phyloP scores from a whole-genome alignment of 139 green algal species.

The Ettlia oleoabundans region DNA sequence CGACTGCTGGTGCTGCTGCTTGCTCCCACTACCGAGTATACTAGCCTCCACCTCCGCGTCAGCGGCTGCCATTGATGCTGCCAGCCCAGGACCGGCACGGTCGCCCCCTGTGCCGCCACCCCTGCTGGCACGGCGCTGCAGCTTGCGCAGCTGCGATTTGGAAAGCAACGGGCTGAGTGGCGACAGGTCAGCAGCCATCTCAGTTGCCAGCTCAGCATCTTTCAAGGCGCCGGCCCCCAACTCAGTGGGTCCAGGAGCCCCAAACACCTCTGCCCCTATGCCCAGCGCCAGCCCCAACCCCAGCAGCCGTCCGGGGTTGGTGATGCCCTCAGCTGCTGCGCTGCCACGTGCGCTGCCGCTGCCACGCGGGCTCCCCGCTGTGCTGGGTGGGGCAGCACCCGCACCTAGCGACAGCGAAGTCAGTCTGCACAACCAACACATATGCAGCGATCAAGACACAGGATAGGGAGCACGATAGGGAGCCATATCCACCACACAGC shows the following conservation, averaged over 20 bases:
- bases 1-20: not conserved
- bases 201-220: not conserved
- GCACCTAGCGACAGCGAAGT: not conserved
- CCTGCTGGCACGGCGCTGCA: slow-evolving; percentile 27
- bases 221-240: not conserved
- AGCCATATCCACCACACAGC: too few species aligned
- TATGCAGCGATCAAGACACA: too few species aligned
- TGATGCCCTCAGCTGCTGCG: slow-evolving; percentile 39
- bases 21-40: not conserved
- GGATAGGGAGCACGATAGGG: too few species aligned
- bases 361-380: not conserved
- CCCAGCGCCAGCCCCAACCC: slow-evolving; percentile 43
- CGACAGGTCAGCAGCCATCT: slow-evolving; percentile 16
- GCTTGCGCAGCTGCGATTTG: slow-evolving; percentile 15
- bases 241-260: not conserved
- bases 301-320: slow-evolving; percentile 40
- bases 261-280: slow-evolving; percentile 42
- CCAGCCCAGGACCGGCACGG: too few species aligned
- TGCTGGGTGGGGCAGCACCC: not conserved
- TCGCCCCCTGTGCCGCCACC: not conserved
- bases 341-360: slow-evolving; percentile 9
- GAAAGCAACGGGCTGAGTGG: slow-evolving; percentile 25
- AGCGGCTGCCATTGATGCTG: too few species aligned
- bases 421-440: slow-evolving; percentile 1
- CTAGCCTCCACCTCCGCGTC: too few species aligned